Conservation (phyloP, 2,329 filamentous ascomycete species). For the Macroventuria anomochaeta region DNA sequence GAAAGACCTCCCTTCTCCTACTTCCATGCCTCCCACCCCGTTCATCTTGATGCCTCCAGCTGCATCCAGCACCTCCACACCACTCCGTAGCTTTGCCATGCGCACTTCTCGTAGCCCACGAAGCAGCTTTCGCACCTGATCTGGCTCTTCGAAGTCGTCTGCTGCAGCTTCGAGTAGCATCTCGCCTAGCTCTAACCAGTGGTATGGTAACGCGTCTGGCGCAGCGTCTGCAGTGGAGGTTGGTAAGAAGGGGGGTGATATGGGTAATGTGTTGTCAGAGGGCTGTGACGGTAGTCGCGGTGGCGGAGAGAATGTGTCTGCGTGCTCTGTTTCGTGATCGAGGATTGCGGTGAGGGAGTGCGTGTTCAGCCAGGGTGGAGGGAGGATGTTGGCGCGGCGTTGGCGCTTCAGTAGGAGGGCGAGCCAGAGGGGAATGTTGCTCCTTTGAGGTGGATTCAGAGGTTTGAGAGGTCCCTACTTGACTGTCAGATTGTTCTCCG, state of each 20-base stretch:
- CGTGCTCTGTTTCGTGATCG: slow-evolving; percentile 76
- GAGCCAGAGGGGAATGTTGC: slow-evolving; percentile 87
- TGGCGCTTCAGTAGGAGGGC: slow-evolving; percentile 94
- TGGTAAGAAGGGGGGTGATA: slow-evolving; percentile 74
- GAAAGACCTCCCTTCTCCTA: slow-evolving; percentile 85
- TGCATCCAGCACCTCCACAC: slow-evolving; percentile 73
- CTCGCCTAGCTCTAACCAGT: slow-evolving; percentile 92
- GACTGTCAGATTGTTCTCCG: slow-evolving; percentile 18
- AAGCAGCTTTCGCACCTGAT: slow-evolving; percentile 75
- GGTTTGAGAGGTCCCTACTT: slow-evolving; percentile 75
- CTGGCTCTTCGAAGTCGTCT: slow-evolving; percentile 79
- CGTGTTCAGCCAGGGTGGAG: slow-evolving; percentile 86
- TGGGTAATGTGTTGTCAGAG: slow-evolving; percentile 47
- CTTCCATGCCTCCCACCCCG: slow-evolving; percentile 91
- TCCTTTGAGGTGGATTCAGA: slow-evolving; percentile 81
- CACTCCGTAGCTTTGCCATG: slow-evolving; percentile 84
- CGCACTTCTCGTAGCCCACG: slow-evolving; percentile 86
- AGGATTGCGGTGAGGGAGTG: slow-evolving; percentile 79
- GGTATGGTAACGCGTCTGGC: slow-evolving; percentile 79
- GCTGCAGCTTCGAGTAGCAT: slow-evolving; percentile 83
- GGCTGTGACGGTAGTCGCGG: slow-evolving; percentile 70
- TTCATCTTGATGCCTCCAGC: slow-evolving; percentile 75
- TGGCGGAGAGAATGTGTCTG: slow-evolving; percentile 76
- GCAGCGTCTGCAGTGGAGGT: slow-evolving; percentile 74
- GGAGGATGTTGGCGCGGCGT: slow-evolving; percentile 87